Conservation (phyloP, 148 eudicot species). For the Nyssa sinensis region DNA sequence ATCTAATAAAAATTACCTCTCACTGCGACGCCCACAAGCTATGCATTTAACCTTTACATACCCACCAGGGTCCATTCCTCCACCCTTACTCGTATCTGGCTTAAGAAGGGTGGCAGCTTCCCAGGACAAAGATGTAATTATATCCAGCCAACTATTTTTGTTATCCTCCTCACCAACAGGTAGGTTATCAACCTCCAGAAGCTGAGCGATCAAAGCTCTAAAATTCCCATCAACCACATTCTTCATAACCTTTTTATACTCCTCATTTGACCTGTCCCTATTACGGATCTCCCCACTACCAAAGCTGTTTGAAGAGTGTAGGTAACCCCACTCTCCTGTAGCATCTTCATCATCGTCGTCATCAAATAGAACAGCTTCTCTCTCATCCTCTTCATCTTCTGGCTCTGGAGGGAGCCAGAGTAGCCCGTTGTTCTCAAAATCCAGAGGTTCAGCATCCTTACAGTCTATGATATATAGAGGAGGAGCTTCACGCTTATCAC, state of each 20-base stretch:
- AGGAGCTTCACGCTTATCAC: conserved; percentile 71
- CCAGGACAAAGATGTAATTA: conserved; percentile 87
- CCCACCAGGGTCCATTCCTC: conserved; percentile 99
- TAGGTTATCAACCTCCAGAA: conserved; percentile 89
- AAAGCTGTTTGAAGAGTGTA: conserved; percentile 65
- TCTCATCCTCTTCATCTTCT: conserved; percentile 90
- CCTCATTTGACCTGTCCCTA: conserved; percentile 71
- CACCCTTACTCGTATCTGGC: conserved; percentile 92
- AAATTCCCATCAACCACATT: conserved; percentile 90
- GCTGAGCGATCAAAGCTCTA: conserved; percentile 89
- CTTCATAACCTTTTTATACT: conserved; percentile 79
- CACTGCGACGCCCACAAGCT: conserved; percentile 74
- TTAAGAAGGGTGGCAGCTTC: conserved; percentile 91
- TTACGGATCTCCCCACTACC: conserved; percentile 59
- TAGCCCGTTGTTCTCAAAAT: conserved; percentile 86
- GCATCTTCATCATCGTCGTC: conserved; percentile 66
- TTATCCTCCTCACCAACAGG: conserved; percentile 63
- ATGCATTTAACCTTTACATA: conserved; percentile 96
- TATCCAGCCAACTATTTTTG: conserved; percentile 84
- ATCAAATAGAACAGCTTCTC: conserved; percentile 53
- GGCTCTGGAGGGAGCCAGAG: conserved; percentile 99
- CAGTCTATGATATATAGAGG: conserved; percentile 58
- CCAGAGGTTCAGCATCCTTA: conserved; percentile 71
- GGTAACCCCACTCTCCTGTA: conserved; percentile 73
- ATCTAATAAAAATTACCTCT: conserved; percentile 51